These are phyloP conservation scores for Plasmodium gonderi DNA, from an alignment of 169 alveolate species.

Conservation along the genomic window DNA sequence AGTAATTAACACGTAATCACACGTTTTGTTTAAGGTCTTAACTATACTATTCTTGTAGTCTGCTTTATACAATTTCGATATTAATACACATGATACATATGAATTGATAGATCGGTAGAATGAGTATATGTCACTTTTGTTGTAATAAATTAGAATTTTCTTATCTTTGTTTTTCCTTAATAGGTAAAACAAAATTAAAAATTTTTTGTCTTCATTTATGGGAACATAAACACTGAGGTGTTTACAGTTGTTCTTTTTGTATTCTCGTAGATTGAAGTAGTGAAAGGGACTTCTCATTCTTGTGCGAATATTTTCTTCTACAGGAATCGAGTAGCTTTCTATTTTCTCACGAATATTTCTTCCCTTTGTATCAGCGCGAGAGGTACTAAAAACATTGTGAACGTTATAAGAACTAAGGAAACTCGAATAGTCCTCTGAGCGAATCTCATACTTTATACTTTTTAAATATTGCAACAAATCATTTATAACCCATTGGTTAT, in stretches of 20 bases:
- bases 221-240: slow-evolving; percentile 64
- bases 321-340: background rate
- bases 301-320: background rate
- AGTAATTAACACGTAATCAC: slow-evolving; percentile 57
- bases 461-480: slow-evolving; percentile 31
- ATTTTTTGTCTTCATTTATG: slow-evolving; percentile 63
- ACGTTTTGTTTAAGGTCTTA: slow-evolving; percentile 8
- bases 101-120: slow-evolving; percentile 55
- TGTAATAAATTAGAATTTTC: slow-evolving; percentile 52
- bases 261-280: slow-evolving; percentile 7
- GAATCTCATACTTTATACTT: slow-evolving; percentile 23
- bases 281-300: background rate
- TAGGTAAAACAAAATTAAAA: slow-evolving; percentile 35
- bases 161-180: slow-evolving; percentile 23
- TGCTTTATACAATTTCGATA: slow-evolving; percentile 11
- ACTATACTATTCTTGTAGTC: slow-evolving; percentile 22
- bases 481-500: slow-evolving; percentile 40
- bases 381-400: background rate
- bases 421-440: background rate
- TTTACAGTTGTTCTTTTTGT: slow-evolving; percentile 5
- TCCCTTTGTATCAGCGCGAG: background rate
- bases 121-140: slow-evolving; percentile 46
- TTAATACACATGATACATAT: slow-evolving; percentile 50
- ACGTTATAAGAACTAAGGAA: background rate
- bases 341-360: background rate